These are phyloP conservation scores for Acacia confusa DNA, from an alignment of 306 rosid species.

Conservation along the genomic window DNA sequence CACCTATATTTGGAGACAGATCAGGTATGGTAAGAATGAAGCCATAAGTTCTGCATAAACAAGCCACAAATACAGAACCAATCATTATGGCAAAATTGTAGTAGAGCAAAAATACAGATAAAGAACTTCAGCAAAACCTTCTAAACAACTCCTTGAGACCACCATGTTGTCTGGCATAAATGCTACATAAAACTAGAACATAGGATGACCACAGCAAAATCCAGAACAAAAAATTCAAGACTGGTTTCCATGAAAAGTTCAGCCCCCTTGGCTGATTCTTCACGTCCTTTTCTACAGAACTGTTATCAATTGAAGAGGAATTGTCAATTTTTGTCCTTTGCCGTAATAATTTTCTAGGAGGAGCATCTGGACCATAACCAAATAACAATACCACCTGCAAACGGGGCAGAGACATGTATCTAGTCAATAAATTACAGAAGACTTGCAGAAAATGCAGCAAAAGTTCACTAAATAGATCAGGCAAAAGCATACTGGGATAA, in stretches of 20 bases:
- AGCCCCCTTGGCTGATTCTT: slow-evolving; percentile 33
- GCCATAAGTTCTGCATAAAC: slow-evolving; percentile 84
- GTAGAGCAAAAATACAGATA: neutral
- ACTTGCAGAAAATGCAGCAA: slow-evolving; percentile 27
- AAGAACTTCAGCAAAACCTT: slow-evolving; percentile 54
- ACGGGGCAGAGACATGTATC: slow-evolving; percentile 23
- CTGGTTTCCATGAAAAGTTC: slow-evolving; percentile 57
- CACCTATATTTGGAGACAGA: slow-evolving; percentile 91
- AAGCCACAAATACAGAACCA: slow-evolving; percentile 30
- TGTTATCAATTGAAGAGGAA: slow-evolving; percentile 40
- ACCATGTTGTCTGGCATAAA: slow-evolving; percentile 68
- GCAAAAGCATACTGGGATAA: slow-evolving; percentile 71
- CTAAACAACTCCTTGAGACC: slow-evolving; percentile 83
- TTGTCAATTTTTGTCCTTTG: slow-evolving; percentile 43
- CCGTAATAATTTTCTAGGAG: slow-evolving; percentile 68
- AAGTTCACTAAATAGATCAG: slow-evolving; percentile 27
- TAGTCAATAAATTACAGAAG: slow-evolving; percentile 12
- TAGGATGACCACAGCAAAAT: slow-evolving; percentile 70
- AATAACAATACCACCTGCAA: slow-evolving; percentile 70
- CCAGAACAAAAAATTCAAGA: slow-evolving; percentile 26
- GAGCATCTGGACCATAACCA: slow-evolving; percentile 89
- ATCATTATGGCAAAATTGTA: slow-evolving; percentile 2
- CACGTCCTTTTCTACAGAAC: slow-evolving; percentile 43
- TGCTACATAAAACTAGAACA: slow-evolving; percentile 65
- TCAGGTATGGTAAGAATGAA: slow-evolving; percentile 90